These are phyloP conservation scores for Aspergillus ustus DNA, from an alignment of 2,329 filamentous ascomycete species.

Conservation along the genomic window DNA sequence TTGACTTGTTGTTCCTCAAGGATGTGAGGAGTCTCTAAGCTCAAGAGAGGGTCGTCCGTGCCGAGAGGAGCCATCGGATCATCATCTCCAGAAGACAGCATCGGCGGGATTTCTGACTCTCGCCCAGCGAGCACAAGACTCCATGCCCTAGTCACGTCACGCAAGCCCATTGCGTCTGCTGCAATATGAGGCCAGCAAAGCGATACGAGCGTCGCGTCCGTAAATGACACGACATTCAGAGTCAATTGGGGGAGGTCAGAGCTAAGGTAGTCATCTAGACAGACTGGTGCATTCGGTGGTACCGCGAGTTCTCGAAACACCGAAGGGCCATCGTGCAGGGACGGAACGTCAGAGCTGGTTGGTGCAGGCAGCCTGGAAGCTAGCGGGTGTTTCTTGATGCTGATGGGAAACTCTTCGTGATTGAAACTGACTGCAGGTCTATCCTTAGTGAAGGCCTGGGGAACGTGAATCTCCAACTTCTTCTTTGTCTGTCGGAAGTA, in stretches of 20 bases:
- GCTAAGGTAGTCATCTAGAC: conserved; percentile 1
- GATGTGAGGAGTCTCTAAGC: neutral
- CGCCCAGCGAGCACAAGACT: neutral
- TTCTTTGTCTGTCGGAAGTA: neutral
- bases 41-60: too few species aligned
- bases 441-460: neutral
- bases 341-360: neutral
- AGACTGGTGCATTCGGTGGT: neutral
- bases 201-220: conserved; percentile 1
- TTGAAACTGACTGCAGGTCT: neutral
- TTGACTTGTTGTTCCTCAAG: neutral
- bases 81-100: neutral
- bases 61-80: neutral
- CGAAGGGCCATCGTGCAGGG: neutral
- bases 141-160: conserved; percentile 2
- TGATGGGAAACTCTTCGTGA: neutral
- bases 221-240: conserved; percentile 3
- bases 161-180: conserved; percentile 4
- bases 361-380: neutral
- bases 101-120: neutral
- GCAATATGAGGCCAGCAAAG: conserved; percentile 3
- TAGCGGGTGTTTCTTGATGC: conserved; percentile 1
- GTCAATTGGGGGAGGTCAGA: neutral
- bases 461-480: conserved; percentile 3
- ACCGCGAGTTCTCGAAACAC: neutral